These are phyloP conservation scores for Emmonsia crescens DNA, from an alignment of 2,329 filamentous ascomycete species.

Conservation along the genomic window DNA sequence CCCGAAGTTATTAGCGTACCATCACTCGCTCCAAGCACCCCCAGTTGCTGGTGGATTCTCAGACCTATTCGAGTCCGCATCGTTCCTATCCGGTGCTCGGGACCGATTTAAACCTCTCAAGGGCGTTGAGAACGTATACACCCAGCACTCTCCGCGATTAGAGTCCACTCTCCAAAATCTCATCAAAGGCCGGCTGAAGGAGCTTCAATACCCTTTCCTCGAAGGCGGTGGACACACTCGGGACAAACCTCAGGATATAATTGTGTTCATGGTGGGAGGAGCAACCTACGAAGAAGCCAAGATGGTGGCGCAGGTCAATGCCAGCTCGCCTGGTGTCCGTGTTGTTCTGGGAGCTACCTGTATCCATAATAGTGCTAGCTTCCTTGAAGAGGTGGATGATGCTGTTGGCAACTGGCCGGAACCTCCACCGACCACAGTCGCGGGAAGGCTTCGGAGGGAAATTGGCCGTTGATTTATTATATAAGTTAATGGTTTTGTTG, in stretches of 20 bases:
- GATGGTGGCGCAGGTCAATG: constrained; percentile 89
- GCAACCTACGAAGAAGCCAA: constrained; percentile 96
- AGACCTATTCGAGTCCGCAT: constrained; percentile 82
- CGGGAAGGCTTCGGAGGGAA: constrained; percentile 52
- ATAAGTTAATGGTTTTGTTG: not conserved
- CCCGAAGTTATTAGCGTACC: constrained; percentile 71
- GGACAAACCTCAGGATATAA: constrained; percentile 93
- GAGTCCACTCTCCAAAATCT: constrained; percentile 83
- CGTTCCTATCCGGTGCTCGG: constrained; percentile 80
- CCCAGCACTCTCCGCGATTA: constrained; percentile 82
- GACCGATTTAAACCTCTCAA: constrained; percentile 89
- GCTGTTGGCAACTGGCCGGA: constrained; percentile 81
- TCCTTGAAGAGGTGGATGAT: constrained; percentile 85
- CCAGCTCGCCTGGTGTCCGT: constrained; percentile 73
- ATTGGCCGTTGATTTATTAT: constrained; percentile 37
- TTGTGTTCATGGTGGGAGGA: constrained; percentile 89
- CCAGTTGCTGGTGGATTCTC: constrained; percentile 68
- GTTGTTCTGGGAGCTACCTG: constrained; percentile 82
- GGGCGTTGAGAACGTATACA: constrained; percentile 97
- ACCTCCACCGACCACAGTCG: constrained; percentile 46
- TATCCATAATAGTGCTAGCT: constrained; percentile 77
- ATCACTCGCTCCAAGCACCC: constrained; percentile 71
- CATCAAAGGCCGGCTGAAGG: constrained; percentile 79
- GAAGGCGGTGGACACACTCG: constrained; percentile 76
- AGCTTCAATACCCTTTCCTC: constrained; percentile 85